phyloP scores from a whole-genome alignment of 2,329 filamentous ascomycete genomes.

The Mycogone perniciosa region DNA sequence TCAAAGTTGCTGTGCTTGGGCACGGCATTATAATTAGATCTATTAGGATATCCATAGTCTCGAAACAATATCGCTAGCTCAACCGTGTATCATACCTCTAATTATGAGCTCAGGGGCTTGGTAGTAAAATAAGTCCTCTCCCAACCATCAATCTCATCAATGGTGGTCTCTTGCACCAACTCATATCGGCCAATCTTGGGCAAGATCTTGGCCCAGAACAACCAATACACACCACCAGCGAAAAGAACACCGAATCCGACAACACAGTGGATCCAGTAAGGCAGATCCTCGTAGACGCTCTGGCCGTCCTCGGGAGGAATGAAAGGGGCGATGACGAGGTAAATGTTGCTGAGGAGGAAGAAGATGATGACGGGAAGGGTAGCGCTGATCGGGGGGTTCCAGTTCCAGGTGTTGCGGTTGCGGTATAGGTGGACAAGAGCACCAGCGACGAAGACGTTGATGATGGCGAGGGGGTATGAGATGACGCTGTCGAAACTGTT shows the following conservation, averaged over 20 bases:
- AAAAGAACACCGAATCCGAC: conserved; percentile 50
- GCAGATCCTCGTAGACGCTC: conserved; percentile 47
- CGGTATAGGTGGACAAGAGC: conserved; percentile 49
- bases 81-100: neutral
- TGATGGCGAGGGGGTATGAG: conserved; percentile 55
- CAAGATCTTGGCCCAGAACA: conserved; percentile 47
- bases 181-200: conserved; percentile 49
- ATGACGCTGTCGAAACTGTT: conserved; percentile 42
- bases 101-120: conserved; percentile 25
- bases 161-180: conserved; percentile 46
- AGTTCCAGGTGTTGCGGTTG: conserved; percentile 40
- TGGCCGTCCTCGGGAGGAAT: conserved; percentile 45
- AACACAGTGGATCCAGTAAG: conserved; percentile 53
- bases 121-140: conserved; percentile 49
- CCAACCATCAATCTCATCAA: conserved; percentile 58
- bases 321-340: conserved; percentile 54
- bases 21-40: neutral
- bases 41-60: neutral
- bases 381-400: conserved; percentile 50
- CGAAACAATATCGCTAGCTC: neutral
- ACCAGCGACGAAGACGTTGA: conserved; percentile 49
- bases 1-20: neutral
- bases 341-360: conserved; percentile 56
- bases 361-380: conserved; percentile 49
- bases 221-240: conserved; percentile 49